Evolutionary conservation across 257 asterid genomes (phyloP).

Genomic region (Salvia rosmarinus): DNA sequence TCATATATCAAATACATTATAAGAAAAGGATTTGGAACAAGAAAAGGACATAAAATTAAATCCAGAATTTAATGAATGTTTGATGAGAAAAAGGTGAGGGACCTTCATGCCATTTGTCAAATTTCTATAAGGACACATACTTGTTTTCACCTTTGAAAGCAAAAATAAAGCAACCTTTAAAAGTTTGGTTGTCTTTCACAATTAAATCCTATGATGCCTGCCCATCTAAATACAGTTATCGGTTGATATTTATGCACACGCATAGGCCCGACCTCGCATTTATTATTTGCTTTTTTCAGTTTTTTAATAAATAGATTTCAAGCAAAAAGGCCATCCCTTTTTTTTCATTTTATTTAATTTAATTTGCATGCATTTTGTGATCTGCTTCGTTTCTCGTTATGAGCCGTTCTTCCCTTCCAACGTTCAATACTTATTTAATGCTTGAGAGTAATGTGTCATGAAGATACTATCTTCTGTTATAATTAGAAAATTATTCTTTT

Average conservation of each 20-base stretch:
- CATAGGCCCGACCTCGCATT: constrained; percentile 22
- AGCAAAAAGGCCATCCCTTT: too few species aligned
- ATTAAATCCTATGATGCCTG: constrained; percentile 16
- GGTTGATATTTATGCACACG: constrained; percentile 24
- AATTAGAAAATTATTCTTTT: too few species aligned
- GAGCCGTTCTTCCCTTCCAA: not conserved
- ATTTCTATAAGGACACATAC: constrained; percentile 12
- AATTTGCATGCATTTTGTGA: not conserved
- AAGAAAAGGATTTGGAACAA: too few species aligned
- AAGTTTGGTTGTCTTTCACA: constrained; percentile 26
- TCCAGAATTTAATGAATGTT: constrained; percentile 13
- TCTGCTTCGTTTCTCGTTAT: not conserved
- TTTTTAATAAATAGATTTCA: not conserved
- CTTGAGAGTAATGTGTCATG: not conserved
- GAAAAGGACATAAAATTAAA: constrained; percentile 1
- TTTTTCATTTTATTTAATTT: too few species aligned
- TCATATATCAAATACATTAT: not conserved
- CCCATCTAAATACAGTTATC: constrained; percentile 5
- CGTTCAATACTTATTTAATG: not conserved
- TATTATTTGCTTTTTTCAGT: constrained; percentile 1
- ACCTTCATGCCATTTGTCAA: constrained; percentile 32
- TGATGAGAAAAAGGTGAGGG: constrained; percentile 27
- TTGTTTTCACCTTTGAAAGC: constrained; percentile 24
- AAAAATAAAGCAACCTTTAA: constrained; percentile 34
- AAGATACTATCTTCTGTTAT: not conserved